Base-by-base conservation (phyloP, 1,284 basidiomycete genomes). In the Lignosus rhinocerotis region DNA sequence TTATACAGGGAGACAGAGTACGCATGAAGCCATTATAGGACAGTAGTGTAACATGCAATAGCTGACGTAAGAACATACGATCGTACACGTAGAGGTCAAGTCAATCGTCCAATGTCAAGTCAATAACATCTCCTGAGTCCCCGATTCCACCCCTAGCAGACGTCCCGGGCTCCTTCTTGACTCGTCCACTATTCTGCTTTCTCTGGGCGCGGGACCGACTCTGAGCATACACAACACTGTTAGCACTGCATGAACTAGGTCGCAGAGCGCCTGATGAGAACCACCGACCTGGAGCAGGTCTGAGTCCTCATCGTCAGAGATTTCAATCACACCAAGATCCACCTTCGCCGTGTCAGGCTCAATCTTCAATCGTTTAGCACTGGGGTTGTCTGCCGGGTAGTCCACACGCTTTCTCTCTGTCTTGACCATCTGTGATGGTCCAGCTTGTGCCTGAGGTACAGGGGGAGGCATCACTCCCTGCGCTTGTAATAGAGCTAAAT, bases 231-330 rank as follows among this genome's bases (percentile, higher is more conserved):
- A 19, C 1, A 41, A 6, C 6, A 39, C 36, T 5, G 31, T 19
- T 32, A 16, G 44, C 25, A 25, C 25, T 25, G 25, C 25, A 25
- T 25, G 25, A 4, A 25, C 25, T 25, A 25, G 25, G 25, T 4
- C 25, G 25, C 25, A 25, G 25, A 25, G 25, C 25, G 25, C 25
- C 25, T 25, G 25, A 25, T 25, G 25, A 25, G 25, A 25, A 30
- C 21, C 33, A 42, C 25, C 10, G 32, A 39, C 52, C 49, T 51
- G 47, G 4, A 54, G 34, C 6, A 51, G 33, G 10, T 50, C 21
- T 21, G 32, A n/a, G 32, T 58, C 57, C 0, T 58, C 56, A 41
- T 54, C 57, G 41, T 58, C 57, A 19, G 57, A 58, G 9, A 54
- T 10, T 3, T 51, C 53, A 11, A 54, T 39, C 30, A 54, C 44